These are phyloP conservation scores for Nitzschia inconspicua DNA, from an alignment of 108 stramenopile species.

Conservation along the genomic window DNA sequence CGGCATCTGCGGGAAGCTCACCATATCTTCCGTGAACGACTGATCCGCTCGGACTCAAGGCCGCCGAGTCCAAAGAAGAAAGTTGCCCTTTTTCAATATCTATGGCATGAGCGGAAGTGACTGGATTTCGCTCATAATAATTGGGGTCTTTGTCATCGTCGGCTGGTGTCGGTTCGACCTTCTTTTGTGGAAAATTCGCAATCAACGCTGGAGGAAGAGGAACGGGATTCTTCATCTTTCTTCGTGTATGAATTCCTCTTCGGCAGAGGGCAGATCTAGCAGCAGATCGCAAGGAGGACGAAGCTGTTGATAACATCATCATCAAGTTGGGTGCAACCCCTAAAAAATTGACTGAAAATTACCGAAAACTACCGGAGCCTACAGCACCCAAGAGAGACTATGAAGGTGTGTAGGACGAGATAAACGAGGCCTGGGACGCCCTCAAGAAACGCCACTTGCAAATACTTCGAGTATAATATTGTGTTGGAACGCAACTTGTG, in stretches of 20 bases:
- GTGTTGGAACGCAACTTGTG: too few species aligned
- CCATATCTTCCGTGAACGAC: slow-evolving; percentile 78
- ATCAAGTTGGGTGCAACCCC: too few species aligned
- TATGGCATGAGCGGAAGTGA: slow-evolving; percentile 78
- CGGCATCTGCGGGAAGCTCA: slow-evolving; percentile 40
- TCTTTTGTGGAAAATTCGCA: slow-evolving; percentile 26
- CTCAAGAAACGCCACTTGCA: too few species aligned
- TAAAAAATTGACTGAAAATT: too few species aligned
- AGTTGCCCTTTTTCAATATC: slow-evolving; percentile 38
- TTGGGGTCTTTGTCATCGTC: slow-evolving; percentile 38
- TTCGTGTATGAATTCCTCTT: slow-evolving; percentile 30
- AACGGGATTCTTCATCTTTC: slow-evolving; percentile 35
- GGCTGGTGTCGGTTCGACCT: slow-evolving; percentile 8
- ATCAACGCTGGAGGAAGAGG: slow-evolving; percentile 24
- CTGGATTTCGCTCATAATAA: slow-evolving; percentile 49
- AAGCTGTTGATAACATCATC: slow-evolving; percentile 19
- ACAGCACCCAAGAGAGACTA: too few species aligned
- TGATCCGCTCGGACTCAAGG: slow-evolving; percentile 55
- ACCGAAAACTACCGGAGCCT: too few species aligned
- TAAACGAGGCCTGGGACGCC: too few species aligned
- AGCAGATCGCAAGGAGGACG: too few species aligned
- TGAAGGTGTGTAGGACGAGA: too few species aligned
- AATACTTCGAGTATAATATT: too few species aligned
- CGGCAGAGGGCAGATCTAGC: slow-evolving; percentile 13
- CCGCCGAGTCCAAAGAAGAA: slow-evolving; percentile 67